These are phyloP conservation scores for Spizellomyces punctatus DNA, from an alignment of 192 early-diverging fungal species.

Conservation along the genomic window DNA sequence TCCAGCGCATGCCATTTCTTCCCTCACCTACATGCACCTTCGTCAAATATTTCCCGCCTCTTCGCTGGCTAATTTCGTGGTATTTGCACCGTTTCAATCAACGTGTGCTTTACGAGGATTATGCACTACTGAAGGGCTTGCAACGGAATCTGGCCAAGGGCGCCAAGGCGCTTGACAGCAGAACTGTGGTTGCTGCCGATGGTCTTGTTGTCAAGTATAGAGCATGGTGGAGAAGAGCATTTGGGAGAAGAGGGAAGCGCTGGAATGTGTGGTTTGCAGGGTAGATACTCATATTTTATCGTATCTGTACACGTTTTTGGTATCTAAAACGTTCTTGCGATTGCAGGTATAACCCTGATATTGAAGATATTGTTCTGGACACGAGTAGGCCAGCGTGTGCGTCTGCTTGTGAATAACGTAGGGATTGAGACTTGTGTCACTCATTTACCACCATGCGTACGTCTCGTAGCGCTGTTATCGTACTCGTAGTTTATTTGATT, in stretches of 20 bases:
- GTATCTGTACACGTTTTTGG: too few species aligned
- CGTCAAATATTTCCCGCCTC: slow-evolving; percentile 7
- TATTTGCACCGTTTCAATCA: slow-evolving; percentile 20
- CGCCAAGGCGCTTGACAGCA: slow-evolving; percentile 6
- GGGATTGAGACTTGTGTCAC: too few species aligned
- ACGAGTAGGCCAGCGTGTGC: too few species aligned
- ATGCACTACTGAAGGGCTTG: slow-evolving; percentile 16
- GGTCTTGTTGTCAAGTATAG: slow-evolving; percentile 9
- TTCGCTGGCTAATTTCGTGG: slow-evolving; percentile 4
- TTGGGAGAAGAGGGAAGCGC: neutral
- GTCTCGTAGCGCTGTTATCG: too few species aligned
- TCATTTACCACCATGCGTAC: too few species aligned
- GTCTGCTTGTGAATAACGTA: too few species aligned
- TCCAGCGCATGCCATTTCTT: slow-evolving; percentile 23
- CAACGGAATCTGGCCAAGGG: slow-evolving; percentile 13
- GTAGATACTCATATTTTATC: too few species aligned
- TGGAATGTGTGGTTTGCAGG: too few species aligned
- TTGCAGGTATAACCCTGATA: too few species aligned
- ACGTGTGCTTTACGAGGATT: slow-evolving; percentile 18
- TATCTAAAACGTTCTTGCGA: too few species aligned
- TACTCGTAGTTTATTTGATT: too few species aligned
- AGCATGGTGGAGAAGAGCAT: slow-evolving; percentile 18
- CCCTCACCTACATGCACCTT: slow-evolving; percentile 18
- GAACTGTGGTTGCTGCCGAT: slow-evolving; percentile 9
- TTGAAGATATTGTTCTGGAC: too few species aligned